Evolutionary conservation across 2,329 filamentous ascomycete species (phyloP), one percentile per base, ranked within the genome.

Genomic region (Lachnellula arida): DNA sequence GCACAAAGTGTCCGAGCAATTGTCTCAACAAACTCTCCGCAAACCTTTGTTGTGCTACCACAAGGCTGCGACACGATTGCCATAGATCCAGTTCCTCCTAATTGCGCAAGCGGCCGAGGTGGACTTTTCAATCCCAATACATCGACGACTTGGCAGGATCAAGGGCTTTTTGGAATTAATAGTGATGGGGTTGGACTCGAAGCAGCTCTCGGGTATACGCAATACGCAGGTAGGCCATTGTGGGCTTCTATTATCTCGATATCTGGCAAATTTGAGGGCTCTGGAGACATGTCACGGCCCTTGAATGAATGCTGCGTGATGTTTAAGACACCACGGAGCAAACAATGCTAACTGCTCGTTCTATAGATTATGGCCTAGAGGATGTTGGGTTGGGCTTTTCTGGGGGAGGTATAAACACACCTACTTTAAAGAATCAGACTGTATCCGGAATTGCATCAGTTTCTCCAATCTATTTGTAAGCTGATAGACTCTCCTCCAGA

Each of bases 101-200:
- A 71, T 48, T 75, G 72, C 49, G 71, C 72, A 5, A 65, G 66
- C 15, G 70, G 71, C 74, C 78, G 87, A 52, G 87, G 87, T 5
- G 76, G 76, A 48, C 71, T 83, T 15, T 88, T 82, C 68, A 76
- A 81, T 57, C 72, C 74, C 14, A 71, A 70, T 23, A 65, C 72
- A 23, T 88, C 85, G 2, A 73, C 70, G 8, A 78, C 78, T 44
- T 89, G 83, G 82, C n/a, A 65, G 3, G 62, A 70, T 22, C 35
- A 70, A 32, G 72, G 72, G 5, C 17, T 59, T 4, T 73, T 65
- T 54, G 68, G 62, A 2, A 73, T 74, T 56, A 74, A 74, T 54
- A 46, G 63, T n/a, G 49, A 71, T 55, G 68, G 68, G 0, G 66
- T 73, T 53, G 72, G 72, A 15, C 68, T 74, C 39, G 72, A 73